A percentile compares a stretch with the other conserved stretches of the same genome.
Evolutionary conservation across 805 yeast species (phyloP).

Genomic region (Monosporozyma solicola): DNA sequence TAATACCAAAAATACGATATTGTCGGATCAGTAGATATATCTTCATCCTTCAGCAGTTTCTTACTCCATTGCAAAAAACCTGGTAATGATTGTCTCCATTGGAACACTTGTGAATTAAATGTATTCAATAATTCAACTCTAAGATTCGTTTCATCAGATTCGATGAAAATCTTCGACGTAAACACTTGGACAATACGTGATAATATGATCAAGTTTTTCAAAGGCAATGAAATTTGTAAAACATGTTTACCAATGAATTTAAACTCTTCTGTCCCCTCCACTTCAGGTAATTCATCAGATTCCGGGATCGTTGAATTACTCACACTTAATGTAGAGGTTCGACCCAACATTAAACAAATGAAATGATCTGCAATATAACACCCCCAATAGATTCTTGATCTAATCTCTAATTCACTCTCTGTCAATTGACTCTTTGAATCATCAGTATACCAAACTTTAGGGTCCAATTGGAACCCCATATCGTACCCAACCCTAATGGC

Average conservation of each 20-base stretch:
- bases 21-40: constrained; percentile 43
- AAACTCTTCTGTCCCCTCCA: constrained; percentile 55
- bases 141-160: constrained; percentile 26
- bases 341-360: constrained; percentile 48
- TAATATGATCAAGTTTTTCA: constrained; percentile 37
- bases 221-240: constrained; percentile 27
- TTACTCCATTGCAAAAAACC: constrained; percentile 42
- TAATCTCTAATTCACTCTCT: constrained; percentile 45
- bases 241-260: constrained; percentile 31
- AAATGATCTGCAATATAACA: constrained; percentile 57
- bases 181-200: constrained; percentile 33
- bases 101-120: constrained; percentile 41
- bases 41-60: constrained; percentile 32
- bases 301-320: constrained; percentile 54
- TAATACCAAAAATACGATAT: constrained; percentile 44
- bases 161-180: constrained; percentile 29
- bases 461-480: constrained; percentile 54
- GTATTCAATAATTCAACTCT: constrained; percentile 32
- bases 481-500: constrained; percentile 60
- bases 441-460: constrained; percentile 46
- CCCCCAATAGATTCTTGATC: constrained; percentile 60
- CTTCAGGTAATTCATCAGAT: constrained; percentile 49
- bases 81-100: constrained; percentile 46
- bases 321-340: constrained; percentile 47
- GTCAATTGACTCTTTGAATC: constrained; percentile 32